Percentiles rank a stretch among this genome's conserved stretches.
These are phyloP conservation scores for Emericellopsis terricola DNA, from an alignment of 495 filamentous ascomycete species.

Conservation along the genomic window DNA sequence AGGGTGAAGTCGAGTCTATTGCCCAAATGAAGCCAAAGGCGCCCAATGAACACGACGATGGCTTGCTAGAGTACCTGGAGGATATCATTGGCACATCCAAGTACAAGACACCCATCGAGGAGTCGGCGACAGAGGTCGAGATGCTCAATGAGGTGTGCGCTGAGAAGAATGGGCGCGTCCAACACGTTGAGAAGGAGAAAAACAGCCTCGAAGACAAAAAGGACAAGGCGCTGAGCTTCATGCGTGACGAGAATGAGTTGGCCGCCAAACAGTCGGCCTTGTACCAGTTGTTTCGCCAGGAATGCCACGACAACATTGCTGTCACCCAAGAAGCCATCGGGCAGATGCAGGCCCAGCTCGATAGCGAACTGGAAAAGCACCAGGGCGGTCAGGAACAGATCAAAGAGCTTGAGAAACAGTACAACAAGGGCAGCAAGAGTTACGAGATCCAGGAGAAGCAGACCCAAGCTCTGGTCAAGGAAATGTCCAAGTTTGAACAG, in stretches of 20 bases:
- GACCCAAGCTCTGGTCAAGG: conserved; percentile 61
- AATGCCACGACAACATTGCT: conserved; percentile 71
- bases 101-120: conserved; percentile 93
- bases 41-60: conserved; percentile 84
- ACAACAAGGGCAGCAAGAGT: conserved; percentile 64
- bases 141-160: conserved; percentile 83
- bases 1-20: conserved; percentile 96
- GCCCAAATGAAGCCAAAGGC: conserved; percentile 99
- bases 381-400: conserved; percentile 82
- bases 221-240: conserved; percentile 74
- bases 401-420: conserved; percentile 71
- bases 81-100: conserved; percentile 98
- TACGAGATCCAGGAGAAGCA: conserved; percentile 69
- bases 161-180: conserved; percentile 85
- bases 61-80: conserved; percentile 88
- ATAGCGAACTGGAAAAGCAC: conserved; percentile 81
- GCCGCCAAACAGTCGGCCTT: conserved; percentile 71
- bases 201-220: conserved; percentile 87
- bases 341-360: conserved; percentile 76
- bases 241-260: conserved; percentile 86
- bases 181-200: conserved; percentile 97
- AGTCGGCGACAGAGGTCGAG: conserved; percentile 67
- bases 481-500: conserved; percentile 84
- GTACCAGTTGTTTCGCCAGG: conserved; percentile 78
- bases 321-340: conserved; percentile 80